Conservation (phyloP, 768 basidiomycete species). For the Tulasnella sp. region DNA sequence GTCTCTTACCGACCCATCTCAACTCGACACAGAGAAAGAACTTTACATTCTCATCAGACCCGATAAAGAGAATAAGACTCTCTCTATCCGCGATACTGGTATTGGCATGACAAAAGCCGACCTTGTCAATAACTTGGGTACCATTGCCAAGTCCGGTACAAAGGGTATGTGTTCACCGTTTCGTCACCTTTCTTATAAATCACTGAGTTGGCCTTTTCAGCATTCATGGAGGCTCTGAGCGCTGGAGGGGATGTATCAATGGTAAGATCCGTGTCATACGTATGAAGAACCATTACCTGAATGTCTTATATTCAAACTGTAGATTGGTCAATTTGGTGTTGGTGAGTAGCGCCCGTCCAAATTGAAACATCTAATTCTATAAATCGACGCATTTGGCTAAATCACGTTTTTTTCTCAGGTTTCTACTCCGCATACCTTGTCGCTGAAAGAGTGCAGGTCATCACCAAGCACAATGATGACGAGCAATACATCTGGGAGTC, state of each 20-base stretch:
- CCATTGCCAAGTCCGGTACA: constrained; percentile 88
- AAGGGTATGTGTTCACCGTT: constrained; percentile 38
- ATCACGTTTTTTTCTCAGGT: constrained; percentile 26
- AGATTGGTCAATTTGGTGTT: constrained; percentile 69
- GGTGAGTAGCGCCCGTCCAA: constrained; percentile 24
- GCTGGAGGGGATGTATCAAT: constrained; percentile 49
- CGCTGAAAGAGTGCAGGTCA: constrained; percentile 94
- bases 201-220: constrained; percentile 34
- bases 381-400: neutral
- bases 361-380: constrained; percentile 12
- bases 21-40: constrained; percentile 82
- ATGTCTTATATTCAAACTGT: constrained; percentile 16
- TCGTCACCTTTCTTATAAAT: constrained; percentile 7
- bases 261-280: constrained; percentile 25
- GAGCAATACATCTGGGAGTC: constrained; percentile 99
- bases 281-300: constrained; percentile 14
- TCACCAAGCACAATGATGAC: constrained; percentile 99
- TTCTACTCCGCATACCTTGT: constrained; percentile 99
- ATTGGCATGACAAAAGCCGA: constrained; percentile 99
- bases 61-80: constrained; percentile 89
- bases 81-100: constrained; percentile 89
- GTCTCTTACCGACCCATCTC: constrained; percentile 84
- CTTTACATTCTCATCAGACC: constrained; percentile 89
- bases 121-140: constrained; percentile 97
- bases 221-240: constrained; percentile 96